Conservation (phyloP, 2,329 filamentous ascomycete species). For the Colletotrichum lentis region DNA sequence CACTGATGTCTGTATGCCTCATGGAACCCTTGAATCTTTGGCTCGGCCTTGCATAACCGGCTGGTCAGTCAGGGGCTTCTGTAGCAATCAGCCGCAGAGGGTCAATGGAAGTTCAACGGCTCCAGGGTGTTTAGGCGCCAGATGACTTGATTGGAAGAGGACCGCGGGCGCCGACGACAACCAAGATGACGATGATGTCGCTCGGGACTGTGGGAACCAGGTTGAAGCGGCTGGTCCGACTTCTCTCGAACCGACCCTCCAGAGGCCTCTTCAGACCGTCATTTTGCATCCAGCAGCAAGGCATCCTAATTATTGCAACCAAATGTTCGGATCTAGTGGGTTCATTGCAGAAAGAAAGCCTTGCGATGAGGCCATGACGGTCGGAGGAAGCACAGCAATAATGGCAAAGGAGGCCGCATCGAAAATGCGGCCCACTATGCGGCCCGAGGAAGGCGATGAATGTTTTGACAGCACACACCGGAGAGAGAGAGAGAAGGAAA, state of each 20-base stretch:
- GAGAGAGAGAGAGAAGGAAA: background rate
- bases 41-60: constrained; percentile 6
- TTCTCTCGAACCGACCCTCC: background rate
- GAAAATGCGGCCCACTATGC: constrained; percentile 16
- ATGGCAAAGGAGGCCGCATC: constrained; percentile 1
- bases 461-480: background rate
- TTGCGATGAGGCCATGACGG: constrained; percentile 30
- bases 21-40: constrained; percentile 7
- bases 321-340: background rate
- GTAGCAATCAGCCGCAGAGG: constrained; percentile 14
- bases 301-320: background rate
- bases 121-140: background rate
- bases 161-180: background rate
- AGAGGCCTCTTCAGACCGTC: constrained; percentile 9
- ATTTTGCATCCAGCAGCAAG: constrained; percentile 4
- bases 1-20: constrained; percentile 14
- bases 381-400: constrained; percentile 2
- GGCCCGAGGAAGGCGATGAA: constrained; percentile 32
- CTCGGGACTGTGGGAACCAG: background rate
- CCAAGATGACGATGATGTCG: background rate
- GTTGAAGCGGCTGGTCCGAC: background rate
- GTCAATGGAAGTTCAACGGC: constrained; percentile 9
- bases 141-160: background rate
- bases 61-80: background rate
- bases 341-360: constrained; percentile 21